Evolutionary conservation across 139 green algal species (phyloP).

Genomic region (Chlorella sp.): DNA sequence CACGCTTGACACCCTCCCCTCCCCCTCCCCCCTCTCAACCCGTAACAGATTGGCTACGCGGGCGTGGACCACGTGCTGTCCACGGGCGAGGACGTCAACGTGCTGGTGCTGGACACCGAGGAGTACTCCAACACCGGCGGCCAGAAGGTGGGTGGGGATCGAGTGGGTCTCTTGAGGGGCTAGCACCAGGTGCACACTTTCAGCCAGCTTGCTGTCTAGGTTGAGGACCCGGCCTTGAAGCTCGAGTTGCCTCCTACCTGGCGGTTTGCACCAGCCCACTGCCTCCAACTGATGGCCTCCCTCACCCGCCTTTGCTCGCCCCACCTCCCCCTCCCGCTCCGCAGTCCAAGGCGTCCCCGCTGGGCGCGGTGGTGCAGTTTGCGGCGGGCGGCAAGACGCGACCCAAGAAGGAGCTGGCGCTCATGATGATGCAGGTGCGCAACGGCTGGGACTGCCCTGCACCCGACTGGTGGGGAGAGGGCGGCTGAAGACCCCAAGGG

Average conservation of each 20-base stretch:
- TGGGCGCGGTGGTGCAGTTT: conserved; percentile 65
- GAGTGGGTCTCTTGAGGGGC: not conserved
- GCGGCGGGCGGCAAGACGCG: conserved; percentile 62
- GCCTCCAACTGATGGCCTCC: not conserved
- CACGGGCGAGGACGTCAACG: conserved; percentile 60
- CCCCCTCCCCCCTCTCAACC: not conserved
- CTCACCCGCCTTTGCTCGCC: not conserved
- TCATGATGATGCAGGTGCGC: conserved; percentile 47
- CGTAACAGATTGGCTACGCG: conserved; percentile 56
- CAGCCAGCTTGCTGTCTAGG: too few species aligned
- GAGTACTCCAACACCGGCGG: conserved; percentile 71
- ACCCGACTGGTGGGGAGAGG: too few species aligned
- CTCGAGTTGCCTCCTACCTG: too few species aligned
- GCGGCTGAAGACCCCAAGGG: too few species aligned
- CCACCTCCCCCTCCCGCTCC: not conserved
- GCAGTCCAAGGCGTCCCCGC: conserved; percentile 60
- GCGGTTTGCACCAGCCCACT: not conserved
- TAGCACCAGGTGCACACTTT: too few species aligned
- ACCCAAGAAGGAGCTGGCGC: conserved; percentile 58
- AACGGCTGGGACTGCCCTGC: too few species aligned
- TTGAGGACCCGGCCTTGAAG: too few species aligned
- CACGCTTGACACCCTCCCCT: not conserved
- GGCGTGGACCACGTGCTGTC: conserved; percentile 69
- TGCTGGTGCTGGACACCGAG: conserved; percentile 69
- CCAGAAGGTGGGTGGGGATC: conserved; percentile 44